Evolutionary conservation across 2,329 filamentous ascomycete genomes (phyloP), one percentile per base, ranked within the genome.

Genomic region (Aspergillus alliaceus): DNA sequence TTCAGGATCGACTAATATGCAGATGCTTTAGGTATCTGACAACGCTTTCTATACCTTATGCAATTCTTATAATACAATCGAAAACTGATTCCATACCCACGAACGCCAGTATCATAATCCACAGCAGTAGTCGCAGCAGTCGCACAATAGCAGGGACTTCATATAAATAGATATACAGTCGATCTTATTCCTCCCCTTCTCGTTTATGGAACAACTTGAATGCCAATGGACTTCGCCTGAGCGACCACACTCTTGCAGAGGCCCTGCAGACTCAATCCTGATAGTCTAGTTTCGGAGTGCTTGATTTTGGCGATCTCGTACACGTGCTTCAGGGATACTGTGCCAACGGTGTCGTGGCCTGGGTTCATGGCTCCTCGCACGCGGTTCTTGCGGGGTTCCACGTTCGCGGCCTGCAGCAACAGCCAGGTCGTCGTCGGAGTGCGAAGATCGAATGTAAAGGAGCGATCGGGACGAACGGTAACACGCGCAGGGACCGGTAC

Each of bases 281-380:
- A 91, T 60, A 93, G 76, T 57, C 90, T 83, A 60, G 87, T 78
- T 76, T 95, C 90, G 53, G 83, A 80, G 65, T 91, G 89, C 84
- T 99, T 99, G 71, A 99, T 96, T 82, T 91, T 93, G 64, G 95
- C 95, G 76, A 99, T 98, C 79, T 98, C 93, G 78, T 92, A 98
- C 22, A 99, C 81, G 78, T 99, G 95, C 82, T 99, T 99, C 69
- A 99, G 79, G 68, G 89, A 95, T 55, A 99, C 84, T 3, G 85
- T 89, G 57, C 93, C 95, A n/a, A 96, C 85, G 7, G 80, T 86
- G 65, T 96, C 91, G 59, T 88, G 82, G 1, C 88, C 90, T 0
- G 91, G 89, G 54, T 86, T 89, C 69, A 81, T 82, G 0, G 92
- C 90, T 12, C 92, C 95, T 69, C 83, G 81, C 9, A 91, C 81